Evolutionary conservation across 768 basidiomycete genomes (phyloP).

Genomic region (Stropharia rugosoannulata): DNA sequence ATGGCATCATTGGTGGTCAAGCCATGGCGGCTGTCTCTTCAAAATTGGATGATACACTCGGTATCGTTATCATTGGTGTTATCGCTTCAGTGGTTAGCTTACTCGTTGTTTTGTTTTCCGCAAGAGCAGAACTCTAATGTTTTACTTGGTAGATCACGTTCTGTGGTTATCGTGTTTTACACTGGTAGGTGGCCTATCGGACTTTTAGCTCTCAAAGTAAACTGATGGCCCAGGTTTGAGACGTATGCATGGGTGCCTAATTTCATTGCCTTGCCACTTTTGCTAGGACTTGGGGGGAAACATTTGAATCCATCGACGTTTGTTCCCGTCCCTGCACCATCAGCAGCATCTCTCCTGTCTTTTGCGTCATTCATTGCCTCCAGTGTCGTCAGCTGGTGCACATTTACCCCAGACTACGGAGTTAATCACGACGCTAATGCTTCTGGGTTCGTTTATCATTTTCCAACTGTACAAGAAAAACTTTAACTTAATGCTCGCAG

Average conservation of each 20-base stretch:
- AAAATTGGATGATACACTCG: conserved; percentile 33
- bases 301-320: conserved; percentile 43
- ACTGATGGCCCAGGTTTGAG: conserved; percentile 39
- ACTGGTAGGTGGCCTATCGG: conserved; percentile 40
- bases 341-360: conserved; percentile 30
- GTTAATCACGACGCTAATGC: conserved; percentile 37
- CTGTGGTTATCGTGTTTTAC: conserved; percentile 62
- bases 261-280: conserved; percentile 58
- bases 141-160: conserved; percentile 42
- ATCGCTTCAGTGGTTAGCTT: conserved; percentile 34
- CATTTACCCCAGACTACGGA: conserved; percentile 43
- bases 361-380: conserved; percentile 39
- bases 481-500: conserved; percentile 26
- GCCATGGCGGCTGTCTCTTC: conserved; percentile 54
- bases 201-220: neutral
- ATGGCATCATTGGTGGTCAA: conserved; percentile 70
- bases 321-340: conserved; percentile 25
- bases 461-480: neutral
- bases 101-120: neutral
- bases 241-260: conserved; percentile 69
- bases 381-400: conserved; percentile 39
- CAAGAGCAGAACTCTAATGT: neutral
- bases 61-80: conserved; percentile 40
- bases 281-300: conserved; percentile 63
- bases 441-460: conserved; percentile 23